Evolutionary conservation across 495 filamentous ascomycete genomes (phyloP).

Genomic region (Hypoxylon fragiforme): DNA sequence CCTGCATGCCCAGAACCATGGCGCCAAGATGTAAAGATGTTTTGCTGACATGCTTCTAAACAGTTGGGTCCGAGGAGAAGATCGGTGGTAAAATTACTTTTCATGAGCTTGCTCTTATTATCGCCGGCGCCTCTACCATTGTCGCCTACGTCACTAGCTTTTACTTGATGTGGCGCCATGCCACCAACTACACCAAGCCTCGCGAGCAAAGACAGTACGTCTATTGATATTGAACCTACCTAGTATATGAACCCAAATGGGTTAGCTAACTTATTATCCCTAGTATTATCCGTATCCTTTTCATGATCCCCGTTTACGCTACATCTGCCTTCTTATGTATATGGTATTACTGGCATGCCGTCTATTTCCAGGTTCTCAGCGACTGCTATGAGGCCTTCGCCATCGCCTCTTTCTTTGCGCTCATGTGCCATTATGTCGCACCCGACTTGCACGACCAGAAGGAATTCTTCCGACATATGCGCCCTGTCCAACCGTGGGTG

Average conservation of each 20-base stretch:
- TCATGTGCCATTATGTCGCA: constrained; percentile 82
- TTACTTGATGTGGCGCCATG: constrained; percentile 75
- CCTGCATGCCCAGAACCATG: constrained; percentile 30
- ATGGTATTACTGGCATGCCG: constrained; percentile 74
- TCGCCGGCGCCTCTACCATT: constrained; percentile 58
- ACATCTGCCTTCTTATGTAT: constrained; percentile 77
- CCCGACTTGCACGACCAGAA: constrained; percentile 84
- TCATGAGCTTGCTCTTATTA: constrained; percentile 56
- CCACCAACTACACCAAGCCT: constrained; percentile 79
- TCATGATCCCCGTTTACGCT: constrained; percentile 88
- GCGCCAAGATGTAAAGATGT: constrained; percentile 35
- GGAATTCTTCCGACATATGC: constrained; percentile 75
- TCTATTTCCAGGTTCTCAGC: constrained; percentile 80
- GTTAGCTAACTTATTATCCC: constrained; percentile 16
- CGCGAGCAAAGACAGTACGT: constrained; percentile 77
- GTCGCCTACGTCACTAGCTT: constrained; percentile 59
- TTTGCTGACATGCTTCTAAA: constrained; percentile 30
- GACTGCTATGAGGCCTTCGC: constrained; percentile 94
- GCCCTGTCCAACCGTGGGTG: constrained; percentile 69
- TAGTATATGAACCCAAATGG: neutral
- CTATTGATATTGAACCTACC: no score
- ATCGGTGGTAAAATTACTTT: constrained; percentile 56
- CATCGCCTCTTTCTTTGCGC: constrained; percentile 87
- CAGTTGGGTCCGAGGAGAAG: constrained; percentile 44
- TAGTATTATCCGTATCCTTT: constrained; percentile 84